Conservation (phyloP, 768 basidiomycete species). For the Paxillus ammoniavirescens region DNA sequence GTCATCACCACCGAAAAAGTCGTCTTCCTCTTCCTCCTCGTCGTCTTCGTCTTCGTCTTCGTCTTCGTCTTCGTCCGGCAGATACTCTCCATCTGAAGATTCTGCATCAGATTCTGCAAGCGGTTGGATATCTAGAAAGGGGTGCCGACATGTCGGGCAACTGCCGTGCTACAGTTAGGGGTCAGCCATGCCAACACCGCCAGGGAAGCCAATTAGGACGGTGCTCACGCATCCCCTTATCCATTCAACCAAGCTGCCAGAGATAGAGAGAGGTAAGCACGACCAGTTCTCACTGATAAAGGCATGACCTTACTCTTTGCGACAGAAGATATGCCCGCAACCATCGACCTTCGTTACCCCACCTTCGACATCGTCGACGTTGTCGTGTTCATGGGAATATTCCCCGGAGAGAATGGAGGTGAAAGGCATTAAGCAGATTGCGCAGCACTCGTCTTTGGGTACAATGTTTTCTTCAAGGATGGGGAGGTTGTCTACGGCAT, state of each 20-base stretch:
- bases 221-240: constrained; percentile 51
- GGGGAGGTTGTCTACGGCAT: constrained; percentile 45
- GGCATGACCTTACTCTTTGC: constrained; percentile 49
- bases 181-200: not conserved
- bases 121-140: constrained; percentile 54
- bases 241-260: constrained; percentile 60
- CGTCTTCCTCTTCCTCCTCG: constrained; percentile 45
- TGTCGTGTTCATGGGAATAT: constrained; percentile 7
- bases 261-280: not conserved
- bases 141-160: constrained; percentile 65
- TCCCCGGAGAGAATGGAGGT: constrained; percentile 38
- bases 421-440: constrained; percentile 63
- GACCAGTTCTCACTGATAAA: not conserved
- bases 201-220: not conserved
- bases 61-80: constrained; percentile 53
- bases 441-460: constrained; percentile 54
- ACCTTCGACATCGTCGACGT: constrained; percentile 12
- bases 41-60: constrained; percentile 46
- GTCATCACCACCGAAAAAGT: constrained; percentile 38
- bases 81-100: constrained; percentile 67
- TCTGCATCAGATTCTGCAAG: constrained; percentile 58
- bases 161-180: constrained; percentile 55
- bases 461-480: constrained; percentile 38
- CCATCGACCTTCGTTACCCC: constrained; percentile 54
- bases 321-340: constrained; percentile 70